phyloP scores from a whole-genome alignment of 495 filamentous ascomycete genomes.

The Penicillium waksmanii region DNA sequence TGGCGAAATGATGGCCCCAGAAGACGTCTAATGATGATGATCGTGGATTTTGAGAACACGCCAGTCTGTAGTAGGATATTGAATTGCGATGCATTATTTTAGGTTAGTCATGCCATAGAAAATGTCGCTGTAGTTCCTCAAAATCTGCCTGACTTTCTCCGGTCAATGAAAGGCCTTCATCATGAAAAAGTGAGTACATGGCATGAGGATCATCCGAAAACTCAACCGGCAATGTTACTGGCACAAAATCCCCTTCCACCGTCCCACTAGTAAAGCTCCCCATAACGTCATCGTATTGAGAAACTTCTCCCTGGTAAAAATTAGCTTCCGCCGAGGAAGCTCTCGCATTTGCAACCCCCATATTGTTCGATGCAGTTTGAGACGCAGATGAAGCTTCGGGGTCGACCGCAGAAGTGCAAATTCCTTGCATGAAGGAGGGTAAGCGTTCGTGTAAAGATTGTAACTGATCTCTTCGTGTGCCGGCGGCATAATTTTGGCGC shows the following conservation, averaged over 20 bases:
- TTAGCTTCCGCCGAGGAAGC: neutral
- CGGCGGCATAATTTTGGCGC: neutral
- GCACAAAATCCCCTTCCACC: neutral
- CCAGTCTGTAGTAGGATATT: too few relatives aligned
- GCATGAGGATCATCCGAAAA: slow-evolving; percentile 9
- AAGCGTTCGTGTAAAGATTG: neutral
- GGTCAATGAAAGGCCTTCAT: slow-evolving; percentile 4
- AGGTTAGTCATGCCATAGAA: neutral
- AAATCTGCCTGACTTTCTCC: slow-evolving; percentile 9
- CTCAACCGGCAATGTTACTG: slow-evolving; percentile 1
- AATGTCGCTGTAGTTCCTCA: slow-evolving; percentile 9
- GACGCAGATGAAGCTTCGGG: neutral
- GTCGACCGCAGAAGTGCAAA: neutral
- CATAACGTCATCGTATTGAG: neutral
- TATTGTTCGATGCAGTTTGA: neutral
- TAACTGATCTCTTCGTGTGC: neutral
- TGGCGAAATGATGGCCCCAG: too few relatives aligned
- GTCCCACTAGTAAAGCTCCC: neutral
- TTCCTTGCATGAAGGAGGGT: neutral
- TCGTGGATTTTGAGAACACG: too few relatives aligned
- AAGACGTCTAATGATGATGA: too few relatives aligned
- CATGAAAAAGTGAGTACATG: slow-evolving; percentile 10
- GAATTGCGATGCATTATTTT: too few relatives aligned
- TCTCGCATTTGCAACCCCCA: neutral
- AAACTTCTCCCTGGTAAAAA: neutral